Evolutionary conservation across 2,329 filamentous ascomycete genomes (phyloP), one percentile per base, ranked within the genome.

Genomic region (Apiospora sp.): DNA sequence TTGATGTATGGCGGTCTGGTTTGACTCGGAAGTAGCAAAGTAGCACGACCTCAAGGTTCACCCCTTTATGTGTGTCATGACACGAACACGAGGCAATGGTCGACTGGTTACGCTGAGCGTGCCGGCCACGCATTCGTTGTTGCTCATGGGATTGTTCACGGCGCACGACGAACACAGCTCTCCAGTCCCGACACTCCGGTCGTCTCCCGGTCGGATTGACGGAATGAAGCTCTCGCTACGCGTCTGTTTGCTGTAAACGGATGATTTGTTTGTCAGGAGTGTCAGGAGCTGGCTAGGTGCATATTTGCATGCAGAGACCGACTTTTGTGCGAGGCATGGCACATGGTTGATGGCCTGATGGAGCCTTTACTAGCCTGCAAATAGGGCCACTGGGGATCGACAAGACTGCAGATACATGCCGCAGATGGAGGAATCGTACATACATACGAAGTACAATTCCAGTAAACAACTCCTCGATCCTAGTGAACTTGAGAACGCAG

Each of bases 21-120:
- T 64, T 64, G 58, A 64, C 58, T 64, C 34, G 58, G 34, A 64
- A 64, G 30, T 41, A 22, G 4, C 30, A 64, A 64, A 64, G 30
- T 41, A 22, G 4, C 30, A 64, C 58, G 22, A 24, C 16, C 12
- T n/a, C 34, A 64, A 64, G 34, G 58, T 64, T 64, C n/a, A 19
- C 22, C 14, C 34, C 22, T 10, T 64, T 12, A n/a, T 64, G 58
- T 24, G 58, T 22, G 58, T n/a, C 58, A 64, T 64, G 58, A 64
- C 34, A 64, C 58, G 58, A 41, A 64, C 34, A 41, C 58, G 58
- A 64, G 58, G 12, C 13, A 8, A 41, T 22, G 16, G 16, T 22
- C 27, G 51, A 27, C 27, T 30, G 10, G 48, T 10, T 49, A 30
- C 14, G 54, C 54, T 37, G 54, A 34, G 10, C 54, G 14, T 34